Percentiles rank a stretch among this genome's conserved stretches.
Conservation (phyloP, 352 stramenopile genomes). For the Phytophthora uliginosa region DNA sequence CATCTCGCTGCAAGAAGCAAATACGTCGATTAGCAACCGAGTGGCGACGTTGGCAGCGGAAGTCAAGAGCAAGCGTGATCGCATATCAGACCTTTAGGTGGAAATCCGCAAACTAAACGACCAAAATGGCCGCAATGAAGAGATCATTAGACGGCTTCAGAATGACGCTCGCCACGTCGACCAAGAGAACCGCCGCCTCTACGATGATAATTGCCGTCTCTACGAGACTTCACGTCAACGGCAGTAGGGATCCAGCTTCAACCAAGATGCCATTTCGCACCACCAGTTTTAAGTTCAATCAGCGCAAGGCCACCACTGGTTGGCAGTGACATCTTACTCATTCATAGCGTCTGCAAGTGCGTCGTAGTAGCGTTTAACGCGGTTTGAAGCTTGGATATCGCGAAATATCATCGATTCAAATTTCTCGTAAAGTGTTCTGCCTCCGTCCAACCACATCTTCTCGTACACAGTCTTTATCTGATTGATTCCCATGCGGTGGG, state of each 20-base stretch:
- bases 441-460: conserved; percentile 15
- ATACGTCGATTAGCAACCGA: not conserved
- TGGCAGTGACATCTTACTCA: not conserved
- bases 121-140: not conserved
- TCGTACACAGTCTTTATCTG: conserved; percentile 33
- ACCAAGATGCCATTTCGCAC: not conserved
- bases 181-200: not conserved
- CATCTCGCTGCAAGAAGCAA: not conserved
- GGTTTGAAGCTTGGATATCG: conserved; percentile 3
- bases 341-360: not conserved
- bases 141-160: not conserved
- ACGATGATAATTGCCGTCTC: not conserved
- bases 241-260: not conserved
- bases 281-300: not conserved
- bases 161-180: not conserved
- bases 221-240: not conserved
- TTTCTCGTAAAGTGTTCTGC: conserved; percentile 1
- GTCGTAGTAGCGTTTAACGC: conserved; percentile 2
- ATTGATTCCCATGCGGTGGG: conserved; percentile 14
- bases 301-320: too few species aligned
- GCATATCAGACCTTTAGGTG: not conserved
- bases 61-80: not conserved
- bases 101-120: not conserved
- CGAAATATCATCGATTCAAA: conserved; percentile 8
- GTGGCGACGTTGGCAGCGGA: not conserved